Evolutionary conservation across 345 rosid species (phyloP).

Genomic region (Jatropha curcas): DNA sequence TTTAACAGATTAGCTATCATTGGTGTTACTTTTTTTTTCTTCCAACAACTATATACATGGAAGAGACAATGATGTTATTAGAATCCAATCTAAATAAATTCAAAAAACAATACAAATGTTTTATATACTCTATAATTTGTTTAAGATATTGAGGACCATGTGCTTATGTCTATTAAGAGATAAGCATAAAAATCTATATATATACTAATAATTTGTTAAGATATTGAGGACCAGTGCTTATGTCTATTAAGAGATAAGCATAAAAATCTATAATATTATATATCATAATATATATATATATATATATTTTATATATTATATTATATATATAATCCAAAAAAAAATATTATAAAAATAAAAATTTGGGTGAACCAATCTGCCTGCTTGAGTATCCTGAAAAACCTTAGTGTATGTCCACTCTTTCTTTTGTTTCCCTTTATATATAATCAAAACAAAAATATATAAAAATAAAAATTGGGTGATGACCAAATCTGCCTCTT

Average conservation of each 20-base stretch:
- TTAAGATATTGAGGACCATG: conserved; percentile 7
- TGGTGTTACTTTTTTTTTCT: background rate
- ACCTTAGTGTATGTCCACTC: no score
- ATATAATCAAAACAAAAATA: no score
- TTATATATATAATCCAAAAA: background rate
- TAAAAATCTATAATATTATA: background rate
- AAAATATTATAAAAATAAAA: no score
- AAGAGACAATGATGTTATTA: conserved; percentile 3
- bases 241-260: background rate
- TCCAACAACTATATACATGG: background rate
- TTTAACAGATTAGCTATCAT: no score
- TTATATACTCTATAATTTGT: background rate
- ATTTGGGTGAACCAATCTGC: no score
- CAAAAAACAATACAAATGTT: background rate
- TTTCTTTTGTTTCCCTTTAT: no score
- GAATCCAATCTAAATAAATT: background rate
- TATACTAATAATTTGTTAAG: background rate
- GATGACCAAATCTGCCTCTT: no score
- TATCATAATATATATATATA: no score
- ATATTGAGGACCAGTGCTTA: conserved; percentile 6
- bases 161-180: background rate
- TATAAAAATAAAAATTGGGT: no score
- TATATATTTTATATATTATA: no score
- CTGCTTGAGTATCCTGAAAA: conserved; percentile 2
- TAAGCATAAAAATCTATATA: background rate